Evolutionary conservation across 2,329 filamentous ascomycete genomes (phyloP).

Genomic region (Xylariales sp.): DNA sequence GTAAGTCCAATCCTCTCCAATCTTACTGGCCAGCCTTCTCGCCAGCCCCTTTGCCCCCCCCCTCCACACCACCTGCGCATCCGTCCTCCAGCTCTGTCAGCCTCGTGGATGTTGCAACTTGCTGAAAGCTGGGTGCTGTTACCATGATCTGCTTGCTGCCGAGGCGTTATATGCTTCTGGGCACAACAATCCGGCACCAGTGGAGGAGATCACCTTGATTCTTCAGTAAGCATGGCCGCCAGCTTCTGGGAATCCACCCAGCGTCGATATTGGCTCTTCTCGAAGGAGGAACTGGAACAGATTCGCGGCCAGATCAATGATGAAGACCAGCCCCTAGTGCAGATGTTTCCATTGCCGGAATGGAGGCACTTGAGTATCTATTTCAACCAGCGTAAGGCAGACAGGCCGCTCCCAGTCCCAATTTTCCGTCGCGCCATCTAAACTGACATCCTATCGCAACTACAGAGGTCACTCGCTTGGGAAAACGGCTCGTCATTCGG

Average conservation of each 20-base stretch:
- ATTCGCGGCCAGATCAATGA: constrained; percentile 75
- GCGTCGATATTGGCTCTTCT: constrained; percentile 84
- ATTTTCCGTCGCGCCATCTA: background rate
- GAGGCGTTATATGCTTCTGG: no score
- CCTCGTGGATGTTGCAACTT: background rate
- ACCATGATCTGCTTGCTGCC: no score
- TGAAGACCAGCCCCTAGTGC: constrained; percentile 67
- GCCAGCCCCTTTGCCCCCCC: no score
- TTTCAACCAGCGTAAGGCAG: constrained; percentile 81
- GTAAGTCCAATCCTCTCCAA: no score
- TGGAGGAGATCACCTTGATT: no score
- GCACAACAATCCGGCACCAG: no score
- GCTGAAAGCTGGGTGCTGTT: no score
- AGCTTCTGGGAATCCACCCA: constrained; percentile 98
- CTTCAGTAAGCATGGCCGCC: constrained; percentile 83
- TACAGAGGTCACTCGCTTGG: constrained; percentile 74
- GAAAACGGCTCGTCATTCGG: constrained; percentile 75
- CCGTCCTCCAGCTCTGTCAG: background rate
- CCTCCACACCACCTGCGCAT: background rate
- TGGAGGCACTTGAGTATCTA: constrained; percentile 82
- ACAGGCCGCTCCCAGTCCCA: no score
- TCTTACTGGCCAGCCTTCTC: no score
- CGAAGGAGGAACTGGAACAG: constrained; percentile 71
- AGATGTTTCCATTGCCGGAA: constrained; percentile 79
- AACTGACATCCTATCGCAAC: background rate